phyloP scores from a whole-genome alignment of 768 basidiomycete species.

The Panellus pusillus region DNA sequence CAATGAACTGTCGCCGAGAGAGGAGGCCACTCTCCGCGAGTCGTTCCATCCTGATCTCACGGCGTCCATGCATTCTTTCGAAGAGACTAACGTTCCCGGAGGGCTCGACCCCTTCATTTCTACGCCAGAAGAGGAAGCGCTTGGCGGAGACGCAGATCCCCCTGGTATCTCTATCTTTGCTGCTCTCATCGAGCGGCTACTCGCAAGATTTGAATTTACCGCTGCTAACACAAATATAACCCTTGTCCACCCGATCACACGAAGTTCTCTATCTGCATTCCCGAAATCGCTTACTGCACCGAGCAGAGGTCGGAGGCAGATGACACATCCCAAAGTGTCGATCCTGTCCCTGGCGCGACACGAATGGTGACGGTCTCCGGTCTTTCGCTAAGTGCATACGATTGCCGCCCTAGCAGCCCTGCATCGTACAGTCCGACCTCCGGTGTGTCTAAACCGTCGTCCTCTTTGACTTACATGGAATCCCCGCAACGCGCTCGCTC shows the following conservation, averaged over 20 bases:
- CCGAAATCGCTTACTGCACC: constrained; percentile 60
- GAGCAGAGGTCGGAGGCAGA: constrained; percentile 26
- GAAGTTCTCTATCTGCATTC: constrained; percentile 58
- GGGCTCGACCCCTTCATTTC: constrained; percentile 59
- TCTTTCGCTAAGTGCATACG: constrained; percentile 50
- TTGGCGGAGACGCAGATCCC: constrained; percentile 54
- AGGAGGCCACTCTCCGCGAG: constrained; percentile 69
- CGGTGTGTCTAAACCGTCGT: constrained; percentile 21
- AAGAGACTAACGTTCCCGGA: constrained; percentile 62
- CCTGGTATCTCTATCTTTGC: constrained; percentile 81
- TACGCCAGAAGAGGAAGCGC: constrained; percentile 40
- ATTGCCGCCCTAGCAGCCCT: constrained; percentile 31
- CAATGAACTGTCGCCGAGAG: constrained; percentile 69
- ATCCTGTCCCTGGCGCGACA: constrained; percentile 28
- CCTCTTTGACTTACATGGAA: constrained; percentile 9
- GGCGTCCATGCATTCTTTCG: constrained; percentile 22
- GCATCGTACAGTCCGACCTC: constrained; percentile 1
- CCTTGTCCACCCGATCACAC: constrained; percentile 62
- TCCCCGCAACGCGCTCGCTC: constrained; percentile 27
- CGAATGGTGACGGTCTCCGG: constrained; percentile 60
- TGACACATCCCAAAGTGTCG: constrained; percentile 2
- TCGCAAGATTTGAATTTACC: constrained; percentile 78
- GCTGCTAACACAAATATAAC: constrained; percentile 68
- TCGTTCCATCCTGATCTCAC: constrained; percentile 57
- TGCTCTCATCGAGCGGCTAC: constrained; percentile 72